These are phyloP conservation scores for Prunus davidiana DNA, from an alignment of 306 rosid genomes.

Conservation along the genomic window DNA sequence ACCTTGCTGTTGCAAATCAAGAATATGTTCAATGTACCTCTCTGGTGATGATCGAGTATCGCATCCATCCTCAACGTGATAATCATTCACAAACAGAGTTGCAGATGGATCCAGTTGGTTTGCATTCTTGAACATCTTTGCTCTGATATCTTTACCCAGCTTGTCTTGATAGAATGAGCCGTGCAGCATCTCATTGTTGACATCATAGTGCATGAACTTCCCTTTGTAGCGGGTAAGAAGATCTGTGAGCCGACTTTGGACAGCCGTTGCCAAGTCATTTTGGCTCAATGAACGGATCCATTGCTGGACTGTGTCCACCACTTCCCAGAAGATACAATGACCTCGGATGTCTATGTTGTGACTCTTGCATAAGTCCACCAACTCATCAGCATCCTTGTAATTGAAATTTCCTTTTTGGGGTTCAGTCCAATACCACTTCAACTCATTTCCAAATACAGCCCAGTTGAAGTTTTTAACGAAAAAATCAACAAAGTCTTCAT, in stretches of 20 bases:
- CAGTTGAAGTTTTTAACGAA: conserved; percentile 79
- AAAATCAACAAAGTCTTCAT: conserved; percentile 80
- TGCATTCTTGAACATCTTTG: conserved; percentile 82
- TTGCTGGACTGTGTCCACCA: conserved; percentile 60
- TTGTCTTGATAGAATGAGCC: conserved; percentile 77
- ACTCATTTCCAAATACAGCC: conserved; percentile 94
- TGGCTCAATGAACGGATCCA: conserved; percentile 63
- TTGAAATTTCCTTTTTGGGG: conserved; percentile 73
- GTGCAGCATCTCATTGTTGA: conserved; percentile 90
- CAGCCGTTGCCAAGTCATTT: conserved; percentile 59
- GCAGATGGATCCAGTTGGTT: conserved; percentile 65
- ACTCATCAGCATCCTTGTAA: conserved; percentile 81
- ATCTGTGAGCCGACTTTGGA: conserved; percentile 61
- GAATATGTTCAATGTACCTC: conserved; percentile 63
- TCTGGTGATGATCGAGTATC: conserved; percentile 72
- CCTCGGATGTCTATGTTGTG: conserved; percentile 70
- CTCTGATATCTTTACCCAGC: conserved; percentile 68
- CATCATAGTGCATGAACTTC: conserved; percentile 82
- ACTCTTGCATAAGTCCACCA: conserved; percentile 59
- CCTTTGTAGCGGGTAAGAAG: conserved; percentile 76
- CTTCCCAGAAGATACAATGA: conserved; percentile 96
- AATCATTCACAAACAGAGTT: conserved; percentile 72
- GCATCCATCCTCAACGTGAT: conserved; percentile 79
- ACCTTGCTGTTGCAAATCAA: conserved; percentile 71
- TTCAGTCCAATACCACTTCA: conserved; percentile 98